These are phyloP conservation scores for Eimeria praecox DNA, from an alignment of 169 alveolate species.

Conservation along the genomic window DNA sequence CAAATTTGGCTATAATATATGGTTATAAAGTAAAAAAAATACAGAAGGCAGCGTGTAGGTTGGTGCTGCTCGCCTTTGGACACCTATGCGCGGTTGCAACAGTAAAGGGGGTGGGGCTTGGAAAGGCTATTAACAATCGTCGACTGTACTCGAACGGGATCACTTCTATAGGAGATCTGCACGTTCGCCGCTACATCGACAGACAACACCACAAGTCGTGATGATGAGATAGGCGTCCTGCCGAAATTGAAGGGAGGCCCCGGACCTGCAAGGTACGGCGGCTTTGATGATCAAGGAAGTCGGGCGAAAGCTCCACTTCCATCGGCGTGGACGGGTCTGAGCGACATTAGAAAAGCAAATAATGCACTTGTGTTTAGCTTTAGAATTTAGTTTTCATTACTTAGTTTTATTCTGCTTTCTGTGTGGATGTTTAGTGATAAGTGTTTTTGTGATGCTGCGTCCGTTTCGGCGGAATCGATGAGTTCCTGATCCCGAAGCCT, in stretches of 20 bases:
- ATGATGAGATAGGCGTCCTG: conserved; percentile 82
- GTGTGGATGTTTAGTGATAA: not conserved
- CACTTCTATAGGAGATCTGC: conserved; percentile 85
- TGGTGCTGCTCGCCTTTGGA: not conserved
- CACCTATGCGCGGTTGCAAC: not conserved
- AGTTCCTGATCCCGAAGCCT: not conserved
- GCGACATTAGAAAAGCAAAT: conserved; percentile 82
- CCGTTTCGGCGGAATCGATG: conserved; percentile 67
- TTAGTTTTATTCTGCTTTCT: not conserved
- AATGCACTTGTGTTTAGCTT: not conserved
- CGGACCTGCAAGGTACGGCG: conserved; percentile 38
- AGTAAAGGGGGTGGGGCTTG: conserved; percentile 22
- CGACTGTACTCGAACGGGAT: conserved; percentile 87
- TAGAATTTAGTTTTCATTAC: not conserved
- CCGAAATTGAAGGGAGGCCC: conserved; percentile 82
- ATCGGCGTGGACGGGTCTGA: conserved; percentile 80
- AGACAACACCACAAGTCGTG: conserved; percentile 84
- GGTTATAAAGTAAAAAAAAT: no score
- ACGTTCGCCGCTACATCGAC: conserved; percentile 84
- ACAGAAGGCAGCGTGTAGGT: not conserved
- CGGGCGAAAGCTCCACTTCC: conserved; percentile 59
- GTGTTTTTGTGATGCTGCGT: not conserved
- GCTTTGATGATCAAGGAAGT: conserved; percentile 80
- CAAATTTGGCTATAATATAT: not conserved
- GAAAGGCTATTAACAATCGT: not conserved